Evolutionary conservation across 2,329 filamentous ascomycete species (phyloP).

Genomic region (Penicillium sp.): DNA sequence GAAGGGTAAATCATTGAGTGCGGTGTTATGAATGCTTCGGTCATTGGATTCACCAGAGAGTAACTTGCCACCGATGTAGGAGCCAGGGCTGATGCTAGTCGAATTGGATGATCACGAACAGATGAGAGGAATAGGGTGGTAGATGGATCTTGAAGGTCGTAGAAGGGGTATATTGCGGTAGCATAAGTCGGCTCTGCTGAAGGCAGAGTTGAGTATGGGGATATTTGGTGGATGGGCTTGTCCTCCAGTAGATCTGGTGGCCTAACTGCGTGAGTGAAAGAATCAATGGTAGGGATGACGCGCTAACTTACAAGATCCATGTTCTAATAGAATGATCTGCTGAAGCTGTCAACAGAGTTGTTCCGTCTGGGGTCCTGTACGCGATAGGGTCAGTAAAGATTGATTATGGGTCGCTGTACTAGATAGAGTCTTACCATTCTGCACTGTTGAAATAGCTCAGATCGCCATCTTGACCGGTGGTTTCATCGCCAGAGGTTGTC

Average conservation of each 20-base stretch:
- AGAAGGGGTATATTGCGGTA: slow-evolving; percentile 55
- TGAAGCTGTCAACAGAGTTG: slow-evolving; percentile 54
- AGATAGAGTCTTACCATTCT: slow-evolving; percentile 39
- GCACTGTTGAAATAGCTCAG: slow-evolving; percentile 46
- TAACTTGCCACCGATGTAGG: slow-evolving; percentile 52
- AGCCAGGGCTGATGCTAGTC: slow-evolving; percentile 54
- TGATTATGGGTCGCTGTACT: neutral
- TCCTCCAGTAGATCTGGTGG: slow-evolving; percentile 50
- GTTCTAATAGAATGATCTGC: slow-evolving; percentile 52
- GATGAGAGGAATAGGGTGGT: slow-evolving; percentile 54
- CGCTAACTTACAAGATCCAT: slow-evolving; percentile 50
- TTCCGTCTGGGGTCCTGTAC: slow-evolving; percentile 55
- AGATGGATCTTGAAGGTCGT: slow-evolving; percentile 50
- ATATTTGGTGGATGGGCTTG: slow-evolving; percentile 38
- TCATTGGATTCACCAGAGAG: slow-evolving; percentile 53
- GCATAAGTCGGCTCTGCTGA: slow-evolving; percentile 54
- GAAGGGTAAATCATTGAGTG: slow-evolving; percentile 54
- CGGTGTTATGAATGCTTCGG: slow-evolving; percentile 56
- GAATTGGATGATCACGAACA: slow-evolving; percentile 55
- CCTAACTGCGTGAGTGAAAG: slow-evolving; percentile 26
- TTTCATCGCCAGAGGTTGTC: no score
- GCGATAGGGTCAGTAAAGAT: slow-evolving; percentile 1
- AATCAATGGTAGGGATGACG: neutral
- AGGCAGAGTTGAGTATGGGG: slow-evolving; percentile 47
- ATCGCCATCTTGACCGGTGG: neutral